Evolutionary conservation across 192 early-diverging fungal genomes (phyloP).

Genomic region (Rhizophagus clarus): DNA sequence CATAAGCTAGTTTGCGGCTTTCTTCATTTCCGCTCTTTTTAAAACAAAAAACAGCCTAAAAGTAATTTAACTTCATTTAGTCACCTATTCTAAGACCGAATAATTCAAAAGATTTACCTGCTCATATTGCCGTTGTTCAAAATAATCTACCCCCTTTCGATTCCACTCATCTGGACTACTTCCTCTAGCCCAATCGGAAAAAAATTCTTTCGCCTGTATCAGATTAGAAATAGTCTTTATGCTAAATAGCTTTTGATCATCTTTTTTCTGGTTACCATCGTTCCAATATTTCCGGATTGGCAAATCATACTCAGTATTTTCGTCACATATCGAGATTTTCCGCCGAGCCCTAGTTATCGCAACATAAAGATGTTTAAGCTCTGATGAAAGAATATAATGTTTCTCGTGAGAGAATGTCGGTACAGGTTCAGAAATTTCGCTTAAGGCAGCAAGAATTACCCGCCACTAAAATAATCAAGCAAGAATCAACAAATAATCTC

Average conservation of each 20-base stretch:
- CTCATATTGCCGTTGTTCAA: conserved; percentile 14
- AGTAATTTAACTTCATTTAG: not conserved
- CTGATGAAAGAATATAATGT: conserved; percentile 18
- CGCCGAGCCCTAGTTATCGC: conserved; percentile 17
- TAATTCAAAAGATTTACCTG: conserved; percentile 7
- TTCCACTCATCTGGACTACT: conserved; percentile 16
- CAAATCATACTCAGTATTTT: not conserved
- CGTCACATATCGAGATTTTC: conserved; percentile 20
- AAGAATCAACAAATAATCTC: not conserved
- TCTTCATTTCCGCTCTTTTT: conserved; percentile 16
- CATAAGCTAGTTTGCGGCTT: not conserved
- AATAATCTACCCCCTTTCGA: conserved; percentile 3
- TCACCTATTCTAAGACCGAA: no score
- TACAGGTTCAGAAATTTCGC: not conserved
- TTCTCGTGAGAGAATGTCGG: conserved; percentile 4
- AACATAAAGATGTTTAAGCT: conserved; percentile 23
- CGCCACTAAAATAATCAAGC: conserved; percentile 1
- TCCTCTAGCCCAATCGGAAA: not conserved
- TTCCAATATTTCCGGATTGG: conserved; percentile 21
- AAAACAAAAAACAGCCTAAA: conserved; percentile 28
- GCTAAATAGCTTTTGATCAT: not conserved
- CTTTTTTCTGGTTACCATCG: no score
- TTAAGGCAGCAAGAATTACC: not conserved
- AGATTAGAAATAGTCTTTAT: no score
- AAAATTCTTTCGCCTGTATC: no score